Evolutionary conservation across 2,329 filamentous ascomycete species (phyloP), one percentile per base, ranked within the genome.

Genomic region (Botrytis hyacinthi): DNA sequence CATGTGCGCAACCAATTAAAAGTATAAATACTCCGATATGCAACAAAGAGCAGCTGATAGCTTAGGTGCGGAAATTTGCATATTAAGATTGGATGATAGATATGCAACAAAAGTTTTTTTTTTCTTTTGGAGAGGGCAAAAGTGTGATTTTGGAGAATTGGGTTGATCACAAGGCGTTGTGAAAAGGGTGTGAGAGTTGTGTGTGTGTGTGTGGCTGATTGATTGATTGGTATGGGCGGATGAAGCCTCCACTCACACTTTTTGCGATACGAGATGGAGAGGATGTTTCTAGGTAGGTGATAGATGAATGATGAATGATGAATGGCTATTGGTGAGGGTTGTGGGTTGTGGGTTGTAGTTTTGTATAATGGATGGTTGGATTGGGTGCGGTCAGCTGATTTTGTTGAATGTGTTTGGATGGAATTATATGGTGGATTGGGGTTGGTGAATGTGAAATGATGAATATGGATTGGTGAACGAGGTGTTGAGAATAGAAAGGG

Each of bases 91-190:
- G 54, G 54, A 59, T 35, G 54, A 35, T 59, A 59, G 54, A 59
- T 59, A 10, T 59, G 54, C 54, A 59, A 59, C 54, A 59, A 54
- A 54, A 54, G 12, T 7, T n/a, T n/a, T n/a, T 14, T 51, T 2
- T 7, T 54, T 3, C 5, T 26, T 4, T n/a, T 14, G 3, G 8
- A 20, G 7, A 7, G 44, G 20, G 8, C 0, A 3, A 8, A 42
- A 20, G 42, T 44, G 16, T 44, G 16, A 44, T 44, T 7, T 44
- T 44, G 16, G 42, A 18, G 42, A 18, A 44, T 44, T 18, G 42
- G 20, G 12, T 54, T 54, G 48, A 14, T 54, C 48, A 54, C 48
- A 54, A 54, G 48, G 22, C 48, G 26, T n/a, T 44, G 42, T 18
- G 18, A 44, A 44, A 44, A 3, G 48, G 26, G 48, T 3, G 48